A percentile compares a stretch with the other conserved stretches of the same genome.
Conservation (phyloP, 352 stramenopile genomes). For the Sclerospora graminicola region DNA sequence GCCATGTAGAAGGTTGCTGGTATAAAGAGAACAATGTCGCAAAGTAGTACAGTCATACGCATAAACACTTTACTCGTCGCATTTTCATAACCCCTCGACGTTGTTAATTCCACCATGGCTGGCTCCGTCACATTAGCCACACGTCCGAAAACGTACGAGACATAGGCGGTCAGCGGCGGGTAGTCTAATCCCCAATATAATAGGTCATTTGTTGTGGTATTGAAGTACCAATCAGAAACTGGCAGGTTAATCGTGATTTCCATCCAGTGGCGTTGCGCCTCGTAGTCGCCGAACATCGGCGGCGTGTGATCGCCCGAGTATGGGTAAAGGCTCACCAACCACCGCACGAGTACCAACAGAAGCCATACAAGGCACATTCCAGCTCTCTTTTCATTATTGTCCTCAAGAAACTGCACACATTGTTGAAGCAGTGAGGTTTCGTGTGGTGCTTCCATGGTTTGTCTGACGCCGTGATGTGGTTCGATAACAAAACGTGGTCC, state of each 20-base stretch:
- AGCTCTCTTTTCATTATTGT: constrained; percentile 34
- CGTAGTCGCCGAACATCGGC: constrained; percentile 94
- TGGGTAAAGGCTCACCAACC: constrained; percentile 66
- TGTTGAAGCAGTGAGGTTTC: constrained; percentile 30
- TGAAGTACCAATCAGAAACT: constrained; percentile 93
- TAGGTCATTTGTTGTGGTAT: constrained; percentile 85
- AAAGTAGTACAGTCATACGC: constrained; percentile 88
- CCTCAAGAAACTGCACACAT: constrained; percentile 40
- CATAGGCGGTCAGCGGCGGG: constrained; percentile 91
- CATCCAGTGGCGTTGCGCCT: constrained; percentile 99
- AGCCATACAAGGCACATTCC: constrained; percentile 43
- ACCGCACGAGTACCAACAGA: constrained; percentile 52
- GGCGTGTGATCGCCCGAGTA: constrained; percentile 71
- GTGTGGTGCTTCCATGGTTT: constrained; percentile 9
- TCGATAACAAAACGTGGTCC: too few relatives aligned
- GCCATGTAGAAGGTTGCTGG: constrained; percentile 39
- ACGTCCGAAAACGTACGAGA: constrained; percentile 74
- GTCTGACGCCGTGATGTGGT: too few relatives aligned
- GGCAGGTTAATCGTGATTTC: constrained; percentile 93
- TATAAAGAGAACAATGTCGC: constrained; percentile 90
- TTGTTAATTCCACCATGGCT: constrained; percentile 70
- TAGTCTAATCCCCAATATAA: constrained; percentile 99
- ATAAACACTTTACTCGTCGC: constrained; percentile 84
- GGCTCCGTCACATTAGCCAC: constrained; percentile 75
- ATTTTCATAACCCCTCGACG: constrained; percentile 81